Evolutionary conservation across 805 yeast species (phyloP).

Genomic region (Hanseniaspora thailandica): DNA sequence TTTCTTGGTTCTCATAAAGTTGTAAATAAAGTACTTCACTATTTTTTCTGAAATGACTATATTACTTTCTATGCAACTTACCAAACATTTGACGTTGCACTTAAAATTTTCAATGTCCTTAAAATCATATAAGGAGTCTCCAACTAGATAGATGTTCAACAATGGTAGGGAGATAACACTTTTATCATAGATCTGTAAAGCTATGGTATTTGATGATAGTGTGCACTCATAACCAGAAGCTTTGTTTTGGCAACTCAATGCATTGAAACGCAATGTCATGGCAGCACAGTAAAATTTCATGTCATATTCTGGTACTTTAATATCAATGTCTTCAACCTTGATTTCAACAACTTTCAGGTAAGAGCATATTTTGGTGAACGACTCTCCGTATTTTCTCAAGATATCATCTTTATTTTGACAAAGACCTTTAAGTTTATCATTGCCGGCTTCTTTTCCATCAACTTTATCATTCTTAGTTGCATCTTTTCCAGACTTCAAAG

Average conservation of each 20-base stretch:
- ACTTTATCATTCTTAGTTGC: neutral
- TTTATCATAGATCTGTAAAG: slow-evolving; percentile 18
- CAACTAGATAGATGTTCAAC: slow-evolving; percentile 22
- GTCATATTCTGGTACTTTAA: slow-evolving; percentile 17
- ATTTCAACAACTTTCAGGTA: slow-evolving; percentile 23
- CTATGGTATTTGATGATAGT: slow-evolving; percentile 23
- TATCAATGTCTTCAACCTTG: slow-evolving; percentile 24
- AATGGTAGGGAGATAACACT: slow-evolving; percentile 25
- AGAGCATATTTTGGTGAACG: slow-evolving; percentile 13
- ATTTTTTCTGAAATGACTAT: slow-evolving; percentile 18
- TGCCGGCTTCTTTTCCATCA: neutral
- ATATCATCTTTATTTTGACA: neutral
- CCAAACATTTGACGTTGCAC: slow-evolving; percentile 19
- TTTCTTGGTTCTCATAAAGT: neutral
- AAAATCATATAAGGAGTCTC: slow-evolving; percentile 23
- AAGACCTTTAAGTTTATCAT: neutral
- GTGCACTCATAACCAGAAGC: slow-evolving; percentile 21
- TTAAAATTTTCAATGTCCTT: slow-evolving; percentile 18
- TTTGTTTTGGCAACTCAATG: slow-evolving; percentile 13
- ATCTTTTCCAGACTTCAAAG: no score
- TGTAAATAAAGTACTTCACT: slow-evolving; percentile 14
- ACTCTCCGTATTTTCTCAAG: neutral
- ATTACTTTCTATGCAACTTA: slow-evolving; percentile 26
- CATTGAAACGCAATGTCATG: slow-evolving; percentile 22
- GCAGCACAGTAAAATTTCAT: slow-evolving; percentile 22